Base-by-base conservation (phyloP, 75 land plant species). In the Cunninghamia lanceolata region DNA sequence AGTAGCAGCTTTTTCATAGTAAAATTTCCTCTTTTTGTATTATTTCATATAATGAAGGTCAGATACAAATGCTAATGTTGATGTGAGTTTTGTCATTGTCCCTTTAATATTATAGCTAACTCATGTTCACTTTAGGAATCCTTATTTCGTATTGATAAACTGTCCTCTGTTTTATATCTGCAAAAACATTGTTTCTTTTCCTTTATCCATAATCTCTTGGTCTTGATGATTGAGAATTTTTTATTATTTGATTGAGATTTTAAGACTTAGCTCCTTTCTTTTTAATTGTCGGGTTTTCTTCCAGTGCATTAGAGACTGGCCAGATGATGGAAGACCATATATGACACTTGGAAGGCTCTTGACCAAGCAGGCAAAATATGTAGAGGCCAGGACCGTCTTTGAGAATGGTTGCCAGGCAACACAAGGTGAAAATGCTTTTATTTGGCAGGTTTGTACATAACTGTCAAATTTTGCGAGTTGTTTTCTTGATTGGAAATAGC, bases 361-460 rank as follows among this genome's bases (percentile, higher is more conserved):
- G 63, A 89, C 88, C 19, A 98, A 92, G 90, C 93, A 91, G 59
- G 87, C 90, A 40, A 95, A 91, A 83, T 84, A 80, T 30, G 86
- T 83, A 34, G 97, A 96, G 85, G 99, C 99, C 46, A 88, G 97
- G 85, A 85, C 91, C 63, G 93, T 95, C 30, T 95, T 92, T 89
- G 99, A 95, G 82, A 92, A 89, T 89, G 99, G 98, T 16, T 96
- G 97, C 86, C 99, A 98, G 86, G 96, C 96, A 35, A 91, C 95
- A 5, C 95, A 97, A 90, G 99, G 99, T 79, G 99, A 96, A 90
- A 98, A 98, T 88, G 76, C 99, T 6, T 98, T 90, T 86, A 93
- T 98, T 84, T 98, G 99, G 99, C 99, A 98, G 99, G 99, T 98
- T 66, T 25, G 85, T 85, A 56, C 39, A 38, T 45, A 14, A 32